Evolutionary conservation across 2,329 filamentous ascomycete genomes (phyloP).

Genomic region (Beauveria sp.): DNA sequence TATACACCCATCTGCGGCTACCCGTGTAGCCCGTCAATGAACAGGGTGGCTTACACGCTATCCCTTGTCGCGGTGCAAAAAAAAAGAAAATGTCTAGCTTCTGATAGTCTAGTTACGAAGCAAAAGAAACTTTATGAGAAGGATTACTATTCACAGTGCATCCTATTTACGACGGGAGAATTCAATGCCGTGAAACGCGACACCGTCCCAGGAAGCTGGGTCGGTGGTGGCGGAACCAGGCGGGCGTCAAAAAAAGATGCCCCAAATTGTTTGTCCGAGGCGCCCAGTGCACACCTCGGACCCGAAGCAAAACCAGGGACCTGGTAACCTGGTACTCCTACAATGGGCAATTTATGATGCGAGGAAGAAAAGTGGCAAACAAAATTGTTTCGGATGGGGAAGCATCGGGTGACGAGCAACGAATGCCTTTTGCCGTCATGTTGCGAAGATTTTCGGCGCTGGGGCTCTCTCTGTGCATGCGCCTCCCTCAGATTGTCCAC

Average conservation of each 20-base stretch:
- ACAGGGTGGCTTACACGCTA: too few species aligned
- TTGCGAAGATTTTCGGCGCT: slow-evolving; percentile 4
- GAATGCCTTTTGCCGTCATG: background rate
- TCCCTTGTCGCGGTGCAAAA: background rate
- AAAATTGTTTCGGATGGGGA: slow-evolving; percentile 3
- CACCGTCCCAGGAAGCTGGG: slow-evolving; percentile 1
- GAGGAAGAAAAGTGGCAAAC: background rate
- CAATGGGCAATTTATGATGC: background rate
- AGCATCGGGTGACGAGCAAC: background rate
- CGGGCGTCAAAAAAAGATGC: background rate
- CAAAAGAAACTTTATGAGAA: background rate
- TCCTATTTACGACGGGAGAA: background rate
- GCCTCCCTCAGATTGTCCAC: background rate
- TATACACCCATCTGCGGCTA: slow-evolving; percentile 4
- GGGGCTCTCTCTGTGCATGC: background rate
- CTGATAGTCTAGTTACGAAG: background rate
- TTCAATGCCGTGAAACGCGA: slow-evolving; percentile 5
- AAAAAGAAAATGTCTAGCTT: background rate
- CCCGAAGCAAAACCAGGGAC: background rate
- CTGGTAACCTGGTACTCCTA: background rate
- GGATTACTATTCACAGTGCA: background rate
- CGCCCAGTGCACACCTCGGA: background rate
- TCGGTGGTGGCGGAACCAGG: background rate
- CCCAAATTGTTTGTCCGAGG: background rate
- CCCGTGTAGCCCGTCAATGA: background rate